These are phyloP conservation scores for Agaricus subrufescens DNA, from an alignment of 768 basidiomycete species.

Conservation along the genomic window DNA sequence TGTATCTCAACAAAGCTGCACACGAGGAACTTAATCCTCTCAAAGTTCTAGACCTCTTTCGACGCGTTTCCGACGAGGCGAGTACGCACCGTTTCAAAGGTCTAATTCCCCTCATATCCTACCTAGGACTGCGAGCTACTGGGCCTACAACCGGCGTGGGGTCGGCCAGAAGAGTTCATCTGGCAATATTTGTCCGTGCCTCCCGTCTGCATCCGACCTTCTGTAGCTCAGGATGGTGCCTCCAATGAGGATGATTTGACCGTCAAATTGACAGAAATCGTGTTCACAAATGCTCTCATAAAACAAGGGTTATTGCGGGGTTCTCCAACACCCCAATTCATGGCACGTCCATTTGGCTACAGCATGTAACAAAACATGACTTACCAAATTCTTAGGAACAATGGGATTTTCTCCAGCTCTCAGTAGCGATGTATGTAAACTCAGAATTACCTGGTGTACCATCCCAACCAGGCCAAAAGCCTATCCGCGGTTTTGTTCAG, in stretches of 20 bases:
- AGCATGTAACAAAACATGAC: not conserved
- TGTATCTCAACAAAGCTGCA: conserved; percentile 82
- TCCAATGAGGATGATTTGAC: conserved; percentile 99
- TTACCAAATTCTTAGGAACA: conserved; percentile 58
- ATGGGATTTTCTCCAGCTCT: conserved; percentile 96
- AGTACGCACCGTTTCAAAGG: conserved; percentile 1
- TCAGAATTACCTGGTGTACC: conserved; percentile 94
- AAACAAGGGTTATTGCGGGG: conserved; percentile 88
- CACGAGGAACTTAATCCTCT: conserved; percentile 93
- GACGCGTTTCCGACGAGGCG: conserved; percentile 89
- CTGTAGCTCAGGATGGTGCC: conserved; percentile 95
- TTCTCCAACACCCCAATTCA: conserved; percentile 81
- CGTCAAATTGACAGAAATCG: conserved; percentile 95
- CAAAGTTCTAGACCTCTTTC: conserved; percentile 90
- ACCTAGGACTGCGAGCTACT: conserved; percentile 89
- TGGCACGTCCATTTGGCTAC: conserved; percentile 44
- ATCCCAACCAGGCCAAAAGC: conserved; percentile 83
- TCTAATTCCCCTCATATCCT: not conserved
- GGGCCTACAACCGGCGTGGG: conserved; percentile 82
- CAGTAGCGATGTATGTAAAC: conserved; percentile 97
- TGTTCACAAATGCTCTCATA: conserved; percentile 89
- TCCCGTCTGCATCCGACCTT: conserved; percentile 95
- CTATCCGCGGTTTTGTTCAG: conserved; percentile 96
- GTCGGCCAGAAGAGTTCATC: conserved; percentile 93
- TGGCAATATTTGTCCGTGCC: conserved; percentile 99